These are phyloP conservation scores for Penium margaritaceum DNA, from an alignment of 139 green algal species.

Conservation along the genomic window DNA sequence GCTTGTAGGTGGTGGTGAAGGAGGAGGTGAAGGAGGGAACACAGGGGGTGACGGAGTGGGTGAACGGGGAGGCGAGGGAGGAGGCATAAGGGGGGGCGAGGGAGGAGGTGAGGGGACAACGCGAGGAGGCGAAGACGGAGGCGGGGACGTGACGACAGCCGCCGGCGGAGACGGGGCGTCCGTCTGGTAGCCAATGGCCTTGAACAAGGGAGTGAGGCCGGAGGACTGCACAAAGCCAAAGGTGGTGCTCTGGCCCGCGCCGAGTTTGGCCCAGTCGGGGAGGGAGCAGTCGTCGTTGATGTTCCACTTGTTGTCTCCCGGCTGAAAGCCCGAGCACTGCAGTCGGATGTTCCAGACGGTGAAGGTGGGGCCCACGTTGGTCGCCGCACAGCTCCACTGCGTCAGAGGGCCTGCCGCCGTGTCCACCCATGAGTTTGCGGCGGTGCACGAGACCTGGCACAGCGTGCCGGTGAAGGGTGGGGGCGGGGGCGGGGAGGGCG, in stretches of 20 bases:
- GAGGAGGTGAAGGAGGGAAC: too few species aligned
- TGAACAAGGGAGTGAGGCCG: background rate
- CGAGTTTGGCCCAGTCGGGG: background rate
- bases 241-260: background rate
- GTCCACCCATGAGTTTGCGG: background rate
- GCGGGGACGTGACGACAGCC: background rate
- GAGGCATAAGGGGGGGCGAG: background rate
- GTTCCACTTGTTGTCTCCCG: background rate
- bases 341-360: background rate
- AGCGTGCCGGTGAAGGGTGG: background rate
- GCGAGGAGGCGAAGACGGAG: constrained; percentile 1
- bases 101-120: background rate
- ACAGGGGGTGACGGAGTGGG: too few species aligned
- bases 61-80: background rate
- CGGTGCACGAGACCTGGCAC: background rate
- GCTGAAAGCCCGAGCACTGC: background rate
- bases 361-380: background rate
- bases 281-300: background rate
- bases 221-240: constrained; percentile 4
- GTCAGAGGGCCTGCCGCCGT: background rate
- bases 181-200: background rate
- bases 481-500: too few species aligned
- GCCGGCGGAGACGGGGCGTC: too few species aligned
- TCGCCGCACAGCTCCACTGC: background rate
- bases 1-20: too few species aligned